Evolutionary conservation across 2,329 filamentous ascomycete genomes (phyloP), one percentile per base, ranked within the genome.

Genomic region (Diaporthe vaccinii): DNA sequence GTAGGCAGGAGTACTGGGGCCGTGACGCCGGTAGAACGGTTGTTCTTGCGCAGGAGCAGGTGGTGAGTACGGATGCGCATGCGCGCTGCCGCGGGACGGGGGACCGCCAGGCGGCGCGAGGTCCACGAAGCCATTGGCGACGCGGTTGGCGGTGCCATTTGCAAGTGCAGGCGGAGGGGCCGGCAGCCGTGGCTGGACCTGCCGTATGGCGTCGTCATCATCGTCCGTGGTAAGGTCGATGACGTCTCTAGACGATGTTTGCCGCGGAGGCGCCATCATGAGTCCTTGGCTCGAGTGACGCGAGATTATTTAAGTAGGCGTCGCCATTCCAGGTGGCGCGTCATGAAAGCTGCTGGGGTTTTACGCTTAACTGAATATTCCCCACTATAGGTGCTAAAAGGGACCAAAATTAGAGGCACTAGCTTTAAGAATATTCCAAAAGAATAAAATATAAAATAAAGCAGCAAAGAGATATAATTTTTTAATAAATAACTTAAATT

Each of bases 171-270:
- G 9, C 15, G 31, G 15, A 12, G 12, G 7, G 2, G 34, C 22
- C 14, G 20, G 17, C 15, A 8, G 31, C 15, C 34, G 57, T 8
- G 17, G n/a, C 14, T 31, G 44, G 2, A 36, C 20, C 4, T 17
- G 3, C 5, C 25, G 22, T 3, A 10, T 1, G 72, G 73, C 55
- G 61, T 65, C 55, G 59, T 72, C 77, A 34, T 78, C 51, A 8
- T 78, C 78, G 4, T 80, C 80, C 55, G 74, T 77, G 10, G 80
- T 80, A 12, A 82, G 78, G 78, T 84, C 81, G 67, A 83, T 79
- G 12, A 82, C 75, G 75, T 81, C 57, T 7, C 31, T 36, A 1
- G 31, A 0, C 6, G 22, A 3, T 17, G 69, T 41, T 5, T 22
- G 5, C 1, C 39, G 15, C 3, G 61, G 55, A 31, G 34, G 57